Conservation (phyloP, 2,329 filamentous ascomycete genomes). For the Elsinoe australis region DNA sequence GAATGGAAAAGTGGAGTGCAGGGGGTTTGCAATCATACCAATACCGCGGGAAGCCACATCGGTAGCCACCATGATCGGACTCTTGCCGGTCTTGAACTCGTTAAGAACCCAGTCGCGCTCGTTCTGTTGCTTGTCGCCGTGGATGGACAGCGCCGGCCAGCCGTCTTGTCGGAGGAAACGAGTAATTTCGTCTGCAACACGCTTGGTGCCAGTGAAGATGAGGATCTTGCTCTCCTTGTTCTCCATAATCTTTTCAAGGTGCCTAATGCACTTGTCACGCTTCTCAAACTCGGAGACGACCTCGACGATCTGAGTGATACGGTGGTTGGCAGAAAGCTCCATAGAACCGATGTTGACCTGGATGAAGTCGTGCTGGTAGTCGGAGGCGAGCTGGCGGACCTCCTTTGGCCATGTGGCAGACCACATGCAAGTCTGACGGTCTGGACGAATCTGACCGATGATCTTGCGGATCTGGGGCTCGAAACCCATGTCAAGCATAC, state of each 20-base stretch:
- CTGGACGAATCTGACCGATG: constrained; percentile 91
- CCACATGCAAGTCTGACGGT: constrained; percentile 99
- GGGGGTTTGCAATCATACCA: constrained; percentile 77
- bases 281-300: constrained; percentile 96
- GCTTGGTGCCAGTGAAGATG: constrained; percentile 80
- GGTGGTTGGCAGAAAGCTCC: constrained; percentile 92
- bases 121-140: constrained; percentile 99
- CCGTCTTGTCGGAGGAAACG: constrained; percentile 95
- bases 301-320: constrained; percentile 96
- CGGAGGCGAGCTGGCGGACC: constrained; percentile 80
- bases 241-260: constrained; percentile 96
- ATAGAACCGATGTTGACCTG: constrained; percentile 98
- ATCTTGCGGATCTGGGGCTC: constrained; percentile 99
- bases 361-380: constrained; percentile 92
- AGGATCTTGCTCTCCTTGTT: constrained; percentile 91
- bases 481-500: constrained; percentile 99
- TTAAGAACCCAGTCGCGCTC: constrained; percentile 99
- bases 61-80: constrained; percentile 99
- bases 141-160: constrained; percentile 95
- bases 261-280: constrained; percentile 94
- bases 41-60: constrained; percentile 99
- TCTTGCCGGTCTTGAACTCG: constrained; percentile 99
- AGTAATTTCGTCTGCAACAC: constrained; percentile 95
- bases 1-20: no score
- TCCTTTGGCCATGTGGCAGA: constrained; percentile 99